Evolutionary conservation across 2,329 filamentous ascomycete species (phyloP).

Genomic region (Trematosphaeria pertusa): DNA sequence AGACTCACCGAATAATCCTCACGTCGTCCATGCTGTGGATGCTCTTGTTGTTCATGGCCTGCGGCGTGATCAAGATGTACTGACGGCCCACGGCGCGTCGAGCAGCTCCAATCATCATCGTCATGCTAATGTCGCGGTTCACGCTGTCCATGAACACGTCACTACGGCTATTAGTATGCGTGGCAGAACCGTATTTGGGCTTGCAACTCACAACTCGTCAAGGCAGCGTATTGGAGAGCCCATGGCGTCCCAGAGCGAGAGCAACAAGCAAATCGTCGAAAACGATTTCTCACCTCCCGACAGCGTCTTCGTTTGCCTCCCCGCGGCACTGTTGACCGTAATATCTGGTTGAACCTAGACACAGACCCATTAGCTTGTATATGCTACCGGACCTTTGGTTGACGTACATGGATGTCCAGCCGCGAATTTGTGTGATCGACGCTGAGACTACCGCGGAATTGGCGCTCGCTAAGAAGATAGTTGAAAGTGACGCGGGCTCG

Average conservation of each 20-base stretch:
- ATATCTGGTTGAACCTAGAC: conserved; percentile 68
- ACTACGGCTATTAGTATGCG: conserved; percentile 43
- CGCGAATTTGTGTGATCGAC: conserved; percentile 78
- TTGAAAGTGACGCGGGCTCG: conserved; percentile 85
- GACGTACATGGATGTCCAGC: conserved; percentile 74
- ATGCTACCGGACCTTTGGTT: neutral
- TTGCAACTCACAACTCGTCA: conserved; percentile 84
- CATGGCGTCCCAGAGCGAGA: conserved; percentile 98
- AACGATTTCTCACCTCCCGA: conserved; percentile 98
- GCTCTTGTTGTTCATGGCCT: conserved; percentile 68
- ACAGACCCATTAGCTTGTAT: conserved; percentile 31
- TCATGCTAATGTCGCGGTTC: conserved; percentile 90
- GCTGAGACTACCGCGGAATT: conserved; percentile 81
- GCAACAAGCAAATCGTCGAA: conserved; percentile 90
- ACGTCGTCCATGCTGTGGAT: conserved; percentile 72
- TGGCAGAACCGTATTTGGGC: neutral
- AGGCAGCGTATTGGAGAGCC: conserved; percentile 92
- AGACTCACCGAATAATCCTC: conserved; percentile 73
- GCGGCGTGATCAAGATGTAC: conserved; percentile 95
- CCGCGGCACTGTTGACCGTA: conserved; percentile 71
- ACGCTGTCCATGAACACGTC: conserved; percentile 99
- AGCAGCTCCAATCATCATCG: conserved; percentile 89
- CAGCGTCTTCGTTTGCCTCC: conserved; percentile 86
- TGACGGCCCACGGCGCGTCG: conserved; percentile 87
- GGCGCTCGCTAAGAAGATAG: conserved; percentile 86